phyloP scores from a whole-genome alignment of 306 rosid species.

The Carpinus fangiana region DNA sequence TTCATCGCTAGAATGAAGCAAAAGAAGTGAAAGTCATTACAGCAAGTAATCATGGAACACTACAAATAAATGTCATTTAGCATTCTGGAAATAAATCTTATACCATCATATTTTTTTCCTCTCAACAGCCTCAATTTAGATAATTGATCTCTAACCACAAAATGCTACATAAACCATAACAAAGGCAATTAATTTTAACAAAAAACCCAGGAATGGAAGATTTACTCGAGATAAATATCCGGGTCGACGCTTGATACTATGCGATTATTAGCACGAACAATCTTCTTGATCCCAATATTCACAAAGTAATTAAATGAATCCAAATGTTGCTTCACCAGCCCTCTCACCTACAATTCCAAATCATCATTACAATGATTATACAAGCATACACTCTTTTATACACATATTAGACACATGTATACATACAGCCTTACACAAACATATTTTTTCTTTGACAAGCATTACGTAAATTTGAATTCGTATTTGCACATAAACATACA shows the following conservation, averaged over 20 bases:
- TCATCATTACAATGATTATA: background rate
- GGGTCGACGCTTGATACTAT: slow-evolving; percentile 43
- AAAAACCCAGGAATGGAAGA: background rate
- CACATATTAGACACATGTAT: background rate
- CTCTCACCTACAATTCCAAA: slow-evolving; percentile 57
- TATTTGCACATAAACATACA: too few relatives aligned
- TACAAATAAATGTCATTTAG: background rate
- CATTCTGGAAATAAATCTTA: background rate
- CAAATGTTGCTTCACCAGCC: slow-evolving; percentile 90
- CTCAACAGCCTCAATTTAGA: slow-evolving; percentile 10
- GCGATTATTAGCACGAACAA: slow-evolving; percentile 63
- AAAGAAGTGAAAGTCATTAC: background rate
- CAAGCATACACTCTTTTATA: background rate
- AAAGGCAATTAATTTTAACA: background rate
- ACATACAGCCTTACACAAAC: background rate
- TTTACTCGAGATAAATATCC: slow-evolving; percentile 54
- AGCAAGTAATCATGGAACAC: background rate
- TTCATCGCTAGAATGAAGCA: background rate
- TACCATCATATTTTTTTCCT: background rate
- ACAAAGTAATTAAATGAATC: slow-evolving; percentile 90
- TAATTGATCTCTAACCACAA: too few relatives aligned
- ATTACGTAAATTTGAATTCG: too few relatives aligned
- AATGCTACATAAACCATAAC: background rate
- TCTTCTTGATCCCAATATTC: slow-evolving; percentile 64
- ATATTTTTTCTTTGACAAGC: too few relatives aligned